A percentile compares a stretch with the other conserved stretches of the same genome.
phyloP scores from a whole-genome alignment of 2,329 filamentous ascomycete species.

The Eurotiales sp. region DNA sequence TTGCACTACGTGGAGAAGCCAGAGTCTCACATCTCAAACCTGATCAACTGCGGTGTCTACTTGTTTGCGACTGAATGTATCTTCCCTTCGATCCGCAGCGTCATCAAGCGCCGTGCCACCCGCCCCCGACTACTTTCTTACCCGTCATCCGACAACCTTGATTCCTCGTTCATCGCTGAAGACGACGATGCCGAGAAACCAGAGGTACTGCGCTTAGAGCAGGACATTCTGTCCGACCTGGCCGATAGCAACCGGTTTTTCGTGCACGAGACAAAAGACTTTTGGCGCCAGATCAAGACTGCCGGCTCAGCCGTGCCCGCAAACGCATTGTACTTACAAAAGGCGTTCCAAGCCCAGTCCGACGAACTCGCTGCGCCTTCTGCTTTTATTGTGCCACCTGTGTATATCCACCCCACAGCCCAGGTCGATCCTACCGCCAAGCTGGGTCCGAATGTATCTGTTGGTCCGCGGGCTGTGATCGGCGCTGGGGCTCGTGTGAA shows the following conservation, averaged over 20 bases:
- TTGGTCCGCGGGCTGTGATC: conserved; percentile 81
- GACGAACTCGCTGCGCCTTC: conserved; percentile 79
- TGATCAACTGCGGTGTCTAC: conserved; percentile 99
- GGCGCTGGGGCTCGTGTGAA: conserved; percentile 89
- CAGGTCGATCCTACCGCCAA: conserved; percentile 91
- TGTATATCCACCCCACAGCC: conserved; percentile 92
- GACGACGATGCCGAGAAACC: conserved; percentile 73
- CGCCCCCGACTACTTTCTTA: conserved; percentile 90
- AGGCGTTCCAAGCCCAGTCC: conserved; percentile 80
- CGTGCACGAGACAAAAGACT: conserved; percentile 97
- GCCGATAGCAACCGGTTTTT: conserved; percentile 98
- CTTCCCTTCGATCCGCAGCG: conserved; percentile 89
- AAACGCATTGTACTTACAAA: conserved; percentile 92
- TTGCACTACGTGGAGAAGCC: conserved; percentile 99
- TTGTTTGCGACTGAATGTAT: conserved; percentile 94
- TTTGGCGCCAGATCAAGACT: conserved; percentile 99
- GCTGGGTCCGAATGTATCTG: conserved; percentile 92
- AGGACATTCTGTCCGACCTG: conserved; percentile 92
- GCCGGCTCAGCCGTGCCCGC: conserved; percentile 94
- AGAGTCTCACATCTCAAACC: conserved; percentile 92
- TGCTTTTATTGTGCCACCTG: conserved; percentile 82
- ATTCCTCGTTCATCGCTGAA: conserved; percentile 61
- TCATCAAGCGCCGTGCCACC: conserved; percentile 92
- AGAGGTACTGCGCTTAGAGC: conserved; percentile 89
- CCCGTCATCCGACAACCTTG: conserved; percentile 90